These are phyloP conservation scores for Paulownia fortunei DNA, from an alignment of 257 asterid species.

Conservation along the genomic window DNA sequence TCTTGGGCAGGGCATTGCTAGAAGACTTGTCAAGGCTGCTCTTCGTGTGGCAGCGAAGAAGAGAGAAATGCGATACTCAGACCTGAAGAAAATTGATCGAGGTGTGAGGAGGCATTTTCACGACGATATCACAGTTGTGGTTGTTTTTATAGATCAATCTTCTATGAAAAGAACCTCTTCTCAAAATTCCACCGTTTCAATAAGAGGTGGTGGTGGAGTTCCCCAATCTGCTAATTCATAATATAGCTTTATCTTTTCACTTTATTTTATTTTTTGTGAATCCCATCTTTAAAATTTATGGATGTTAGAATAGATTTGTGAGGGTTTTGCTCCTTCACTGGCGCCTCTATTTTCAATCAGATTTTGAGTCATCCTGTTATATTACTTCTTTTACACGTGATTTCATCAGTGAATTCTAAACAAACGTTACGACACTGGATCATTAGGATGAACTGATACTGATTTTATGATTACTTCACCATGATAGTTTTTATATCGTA, in stretches of 20 bases:
- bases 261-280: constrained; percentile 16
- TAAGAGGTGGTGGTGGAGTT: constrained; percentile 56
- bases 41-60: constrained; percentile 88
- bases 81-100: constrained; percentile 82
- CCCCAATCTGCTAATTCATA: constrained; percentile 44
- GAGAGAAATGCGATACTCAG: constrained; percentile 92
- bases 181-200: constrained; percentile 41
- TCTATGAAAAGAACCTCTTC: constrained; percentile 41
- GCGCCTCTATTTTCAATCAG: background rate
- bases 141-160: constrained; percentile 64
- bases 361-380: background rate
- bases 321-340: background rate
- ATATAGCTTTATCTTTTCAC: background rate
- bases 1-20: constrained; percentile 72
- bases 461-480: no score
- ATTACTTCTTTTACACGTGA: background rate
- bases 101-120: constrained; percentile 98
- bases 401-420: background rate
- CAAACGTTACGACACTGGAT: no score
- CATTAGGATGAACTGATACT: no score
- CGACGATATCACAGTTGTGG: constrained; percentile 87
- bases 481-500: background rate
- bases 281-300: constrained; percentile 4
- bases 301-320: constrained; percentile 1
- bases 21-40: constrained; percentile 75